Evolutionary conservation across 805 yeast species (phyloP), one percentile per base, ranked within the genome.

Genomic region (Dipodascopsis tothii): DNA sequence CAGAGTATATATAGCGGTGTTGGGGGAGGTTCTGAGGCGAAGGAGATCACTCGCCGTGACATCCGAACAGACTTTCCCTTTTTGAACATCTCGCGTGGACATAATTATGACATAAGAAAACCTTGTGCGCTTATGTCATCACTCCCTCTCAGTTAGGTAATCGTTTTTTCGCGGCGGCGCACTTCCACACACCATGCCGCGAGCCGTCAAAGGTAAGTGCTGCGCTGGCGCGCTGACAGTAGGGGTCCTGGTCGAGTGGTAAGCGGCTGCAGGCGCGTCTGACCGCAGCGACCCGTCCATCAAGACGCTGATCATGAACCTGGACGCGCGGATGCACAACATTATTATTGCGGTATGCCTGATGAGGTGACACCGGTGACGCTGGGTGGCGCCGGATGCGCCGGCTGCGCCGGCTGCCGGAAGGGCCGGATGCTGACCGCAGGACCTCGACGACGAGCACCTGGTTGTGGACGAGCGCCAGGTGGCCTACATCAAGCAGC

Each of bases 391-490:
- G 30, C 11, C 30, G 11, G 30, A 25, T 25, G 14, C 30, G 30
- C 14, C 14, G 9, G 14, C 14, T 25, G 30, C 9, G 30, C 14
- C 14, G 9, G 30, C 14, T 25, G 14, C 14, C n/a, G n/a, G n/a
- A 39, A 19, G 27, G 18, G 32, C 44, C 28, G 2, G 60, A 64
- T 16, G n/a, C 22, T 25, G 18, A 21, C 21, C 5, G 7, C 35
- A 81, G 63, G 97, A 92, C 56, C 71, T 90, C 34, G 97, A 92
- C 60, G 96, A 88, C 37, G 84, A 92, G 1, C 97, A 92, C 62
- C 64, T 90, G 17, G 68, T 92, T 48, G 81, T 90, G 22, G 90
- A 84, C 54, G 81, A 81, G 25, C 74, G 76, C 32, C 83, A 80
- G 64, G 84, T 90, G 2, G 80, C 77, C 20, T 78, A 70, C 57